Percentiles rank a stretch among this genome's conserved stretches.
Conservation (phyloP, 1,284 basidiomycete genomes). For the Gomphus sp. region DNA sequence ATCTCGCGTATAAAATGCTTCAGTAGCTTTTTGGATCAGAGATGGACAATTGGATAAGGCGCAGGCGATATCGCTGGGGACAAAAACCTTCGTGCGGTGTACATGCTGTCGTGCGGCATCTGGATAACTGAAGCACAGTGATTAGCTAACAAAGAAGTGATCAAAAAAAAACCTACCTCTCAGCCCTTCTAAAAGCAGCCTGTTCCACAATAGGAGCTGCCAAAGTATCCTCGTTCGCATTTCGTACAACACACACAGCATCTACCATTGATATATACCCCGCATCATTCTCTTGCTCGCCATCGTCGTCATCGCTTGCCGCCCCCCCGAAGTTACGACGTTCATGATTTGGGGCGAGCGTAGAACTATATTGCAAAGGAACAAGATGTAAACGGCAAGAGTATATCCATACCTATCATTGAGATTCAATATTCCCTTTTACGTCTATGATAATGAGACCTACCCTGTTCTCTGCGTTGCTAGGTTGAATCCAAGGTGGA, state of each 20-base stretch:
- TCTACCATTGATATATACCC: conserved; percentile 52
- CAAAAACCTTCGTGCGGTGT: conserved; percentile 71
- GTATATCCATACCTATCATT: conserved; percentile 80
- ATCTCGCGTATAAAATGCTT: conserved; percentile 91
- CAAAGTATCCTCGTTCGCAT: conserved; percentile 41
- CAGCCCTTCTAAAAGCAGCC: conserved; percentile 59
- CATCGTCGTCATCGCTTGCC: conserved; percentile 41
- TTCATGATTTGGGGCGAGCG: conserved; percentile 44
- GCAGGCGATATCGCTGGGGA: conserved; percentile 72
- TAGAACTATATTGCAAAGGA: conserved; percentile 65
- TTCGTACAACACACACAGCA: conserved; percentile 57
- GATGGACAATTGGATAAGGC: conserved; percentile 57
- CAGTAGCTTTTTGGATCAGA: conserved; percentile 78
- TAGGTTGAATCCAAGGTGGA: conserved; percentile 86
- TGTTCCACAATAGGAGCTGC: conserved; percentile 53
- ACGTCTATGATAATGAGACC: conserved; percentile 23
- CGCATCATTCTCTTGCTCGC: conserved; percentile 29
- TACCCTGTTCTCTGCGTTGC: conserved; percentile 87
- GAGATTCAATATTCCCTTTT: background rate
- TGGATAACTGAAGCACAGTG: conserved; percentile 52
- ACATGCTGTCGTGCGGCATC: conserved; percentile 57
- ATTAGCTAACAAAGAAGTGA: conserved; percentile 9
- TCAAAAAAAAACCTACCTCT: conserved; percentile 34
- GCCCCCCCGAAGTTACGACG: conserved; percentile 29
- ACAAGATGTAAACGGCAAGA: conserved; percentile 78